Base-by-base conservation (phyloP, 2,329 filamentous ascomycete species). In the Microdochium nivale region DNA sequence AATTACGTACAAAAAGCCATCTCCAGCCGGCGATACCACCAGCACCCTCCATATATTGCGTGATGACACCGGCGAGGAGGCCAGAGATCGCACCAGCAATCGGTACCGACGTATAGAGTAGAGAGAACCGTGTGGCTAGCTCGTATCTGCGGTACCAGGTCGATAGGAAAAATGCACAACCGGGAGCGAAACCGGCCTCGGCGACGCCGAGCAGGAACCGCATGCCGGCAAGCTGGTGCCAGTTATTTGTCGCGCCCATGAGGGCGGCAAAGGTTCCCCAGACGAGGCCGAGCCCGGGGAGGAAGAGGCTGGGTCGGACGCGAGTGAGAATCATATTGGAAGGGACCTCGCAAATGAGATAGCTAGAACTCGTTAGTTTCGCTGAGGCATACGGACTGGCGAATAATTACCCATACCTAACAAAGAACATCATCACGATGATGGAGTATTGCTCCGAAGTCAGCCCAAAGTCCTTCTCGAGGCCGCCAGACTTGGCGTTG, bases 391-490 rank as follows among this genome's bases (percentile, higher is more conserved):
- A n/a, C n/a, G n/a, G n/a, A n/a, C n/a, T n/a, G n/a, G n/a, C n/a
- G n/a, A n/a, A n/a, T n/a, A n/a, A n/a, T n/a, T n/a, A n/a, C n/a
- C n/a, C n/a, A n/a, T n/a, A 65, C 10, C 57, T 61, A 24, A 63
- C 52, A 51, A 62, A 61, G 54, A 62, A 63, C 43, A 59, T 48
- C 21, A 61, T 51, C 3, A 63, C 59, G n/a, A 62, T 61, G 53
- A 59, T 56, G 30, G 61, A 59, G 53, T 64, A 65, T 40, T 61
- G 58, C 8, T 40, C 49, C 1, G 56, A 59, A 14, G 54, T 56
- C 19, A 61, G 44, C 19, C 40, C 33, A 30, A 60, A 60, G 46
- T 60, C 58, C 3, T 49, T 35, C 23, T 58, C 54, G n/a, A 61
- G 50, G 16, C 59, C 59, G 3, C 55, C 59, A 1, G 56, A 58